Evolutionary conservation across 495 filamentous ascomycete species (phyloP), one percentile per base, ranked within the genome.

Genomic region (Neurospora sp.): DNA sequence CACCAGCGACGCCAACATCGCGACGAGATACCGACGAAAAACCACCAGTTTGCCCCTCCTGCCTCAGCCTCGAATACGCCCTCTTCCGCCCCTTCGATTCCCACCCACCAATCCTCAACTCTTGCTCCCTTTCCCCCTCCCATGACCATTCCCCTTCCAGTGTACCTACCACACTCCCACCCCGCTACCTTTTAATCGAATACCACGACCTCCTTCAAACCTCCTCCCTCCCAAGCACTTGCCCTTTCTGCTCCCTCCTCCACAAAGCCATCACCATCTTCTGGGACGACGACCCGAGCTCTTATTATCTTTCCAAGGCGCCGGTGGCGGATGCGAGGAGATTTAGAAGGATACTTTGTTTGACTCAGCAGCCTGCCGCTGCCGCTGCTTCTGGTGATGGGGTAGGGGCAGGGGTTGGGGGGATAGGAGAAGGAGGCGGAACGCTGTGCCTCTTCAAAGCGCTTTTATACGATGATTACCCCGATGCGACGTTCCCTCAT

Each of bases 211-310:
- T 61, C 5, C 22, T 61, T 1, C 22, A 8, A 7, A 61, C 53
- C 6, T 59, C 48, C 7, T 44, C 5, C 17, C 5, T 22, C 3
- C 12, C 53, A 31, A 3, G 3, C 0, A 22, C 20, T 22, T 74
- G 73, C 6, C 27, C 27, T 3, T 40, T 61, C 31, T 74, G 73
- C 27, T 45, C 37, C 59, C 35, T 70, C 10, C 14, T 75, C n/a
- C 71, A 70, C 38, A 68, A 68, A 14, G 74, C 68, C 45, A 71
- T 73, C 10, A 69, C 39, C 69, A 14, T 53, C 3, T 75, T 75
- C 35, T 75, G 74, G 74, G 68, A 68, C 40, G 40, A 40, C 17
- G 48, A 35, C 17, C 72, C 45, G 2, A 39, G 65, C 42, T 41
- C 22, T 69, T 53, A 70, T 17, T 31, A 37, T 37, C 40, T 27